Base-by-base conservation (phyloP, 306 rosid species). In the Chamaecrista fasciculata region DNA sequence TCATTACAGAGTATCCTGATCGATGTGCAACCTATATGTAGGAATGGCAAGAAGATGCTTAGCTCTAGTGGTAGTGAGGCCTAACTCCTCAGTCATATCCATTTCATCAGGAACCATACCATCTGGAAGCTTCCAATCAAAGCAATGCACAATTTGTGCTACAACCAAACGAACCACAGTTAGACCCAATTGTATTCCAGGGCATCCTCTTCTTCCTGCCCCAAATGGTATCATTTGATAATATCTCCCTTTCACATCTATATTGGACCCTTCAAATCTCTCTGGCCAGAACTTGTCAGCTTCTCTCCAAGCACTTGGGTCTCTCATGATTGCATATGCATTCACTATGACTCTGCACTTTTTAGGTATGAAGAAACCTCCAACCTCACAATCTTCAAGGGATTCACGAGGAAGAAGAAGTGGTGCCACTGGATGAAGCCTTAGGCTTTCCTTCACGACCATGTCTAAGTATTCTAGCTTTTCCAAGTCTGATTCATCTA, bases 281-380 rank as follows among this genome's bases (percentile, higher is more conserved):
- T 81, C 85, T 1, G 85, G 79, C 82, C 74, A 77, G 15, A 77
- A 81, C n/a, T 59, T 77, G 6, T 81, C 67, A 4, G 79, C 58
- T 0, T 73, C 71, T 0, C 0, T 6, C 82, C 85, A 81, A 11
- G 26, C 77, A 33, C 63, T 58, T 23, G 77, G 66, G n/a, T 74
- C 72, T 65, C 86, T 9, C 80, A 77, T 73, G 48, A 78, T 52
- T 2, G 85, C 70, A 74, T 72, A 74, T 48, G 80, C 82, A 62
- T 81, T 77, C 18, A 77, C 9, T 46, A 77, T 70, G 9, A 77
- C 15, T 26, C 68, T 69, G 4, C 80, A 62, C 10, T 81, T 77
- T 3, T 26, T 5, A 8, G 85, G 85, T 48, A 81, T 69, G 75
- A 72, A 58, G 44, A 52, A 73, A n/a, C 64, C 73, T 19, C 69